Evolutionary conservation across 2,329 filamentous ascomycete genomes (phyloP).

Genomic region (Aspergillus sp.): DNA sequence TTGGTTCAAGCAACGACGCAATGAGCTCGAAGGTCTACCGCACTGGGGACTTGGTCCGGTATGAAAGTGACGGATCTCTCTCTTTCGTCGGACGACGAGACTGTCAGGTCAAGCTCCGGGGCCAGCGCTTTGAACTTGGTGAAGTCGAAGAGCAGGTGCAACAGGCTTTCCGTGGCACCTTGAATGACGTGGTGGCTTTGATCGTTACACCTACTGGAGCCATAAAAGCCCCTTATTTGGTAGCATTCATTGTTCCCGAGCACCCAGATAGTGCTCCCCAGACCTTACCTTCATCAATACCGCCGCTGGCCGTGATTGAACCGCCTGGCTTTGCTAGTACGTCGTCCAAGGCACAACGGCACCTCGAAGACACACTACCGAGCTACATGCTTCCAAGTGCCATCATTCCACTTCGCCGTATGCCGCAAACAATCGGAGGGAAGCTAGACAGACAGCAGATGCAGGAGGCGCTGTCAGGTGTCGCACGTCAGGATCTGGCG

Average conservation of each 20-base stretch:
- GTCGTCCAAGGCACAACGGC: not conserved
- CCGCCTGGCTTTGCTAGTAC: no score
- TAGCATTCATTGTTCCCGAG: not conserved
- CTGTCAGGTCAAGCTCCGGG: not conserved
- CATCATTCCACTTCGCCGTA: not conserved
- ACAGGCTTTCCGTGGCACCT: not conserved
- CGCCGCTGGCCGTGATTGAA: no score
- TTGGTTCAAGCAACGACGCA: not conserved
- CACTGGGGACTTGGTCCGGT: not conserved
- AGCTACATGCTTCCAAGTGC: not conserved
- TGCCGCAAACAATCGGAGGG: not conserved
- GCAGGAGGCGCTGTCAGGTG: not conserved
- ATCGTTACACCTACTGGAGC: not conserved
- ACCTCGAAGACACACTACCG: not conserved
- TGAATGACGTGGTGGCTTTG: not conserved
- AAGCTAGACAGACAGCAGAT: not conserved
- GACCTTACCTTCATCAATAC: not conserved
- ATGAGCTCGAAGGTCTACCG: not conserved
- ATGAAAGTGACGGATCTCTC: not conserved
- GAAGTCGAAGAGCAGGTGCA: not conserved
- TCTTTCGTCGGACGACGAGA: not conserved
- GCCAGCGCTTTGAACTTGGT: not conserved
- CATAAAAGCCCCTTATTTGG: not conserved
- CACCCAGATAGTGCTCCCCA: not conserved
- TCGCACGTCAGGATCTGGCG: not conserved